Conservation (phyloP, 2,329 filamentous ascomycete genomes). For the Eurotiales sp. region DNA sequence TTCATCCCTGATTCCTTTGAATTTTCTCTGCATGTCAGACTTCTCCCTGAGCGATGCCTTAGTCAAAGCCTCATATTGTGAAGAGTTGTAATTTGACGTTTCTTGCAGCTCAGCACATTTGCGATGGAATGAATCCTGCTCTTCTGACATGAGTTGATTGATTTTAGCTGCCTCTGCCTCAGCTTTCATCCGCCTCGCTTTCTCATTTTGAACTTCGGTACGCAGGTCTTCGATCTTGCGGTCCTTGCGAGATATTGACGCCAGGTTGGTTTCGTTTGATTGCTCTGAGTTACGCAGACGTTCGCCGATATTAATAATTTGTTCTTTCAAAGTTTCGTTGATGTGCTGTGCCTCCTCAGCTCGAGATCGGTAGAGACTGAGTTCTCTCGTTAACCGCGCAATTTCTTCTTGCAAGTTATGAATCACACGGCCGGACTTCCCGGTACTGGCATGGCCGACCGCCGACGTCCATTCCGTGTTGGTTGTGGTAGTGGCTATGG, state of each 20-base stretch:
- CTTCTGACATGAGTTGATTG: slow-evolving; percentile 36
- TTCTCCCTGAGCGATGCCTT: slow-evolving; percentile 39
- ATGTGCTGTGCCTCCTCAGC: slow-evolving; percentile 46
- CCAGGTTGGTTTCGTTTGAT: slow-evolving; percentile 45
- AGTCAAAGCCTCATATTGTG: slow-evolving; percentile 44
- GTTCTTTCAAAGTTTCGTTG: slow-evolving; percentile 44
- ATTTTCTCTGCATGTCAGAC: slow-evolving; percentile 34
- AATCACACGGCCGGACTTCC: slow-evolving; percentile 50
- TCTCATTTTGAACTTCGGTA: slow-evolving; percentile 40
- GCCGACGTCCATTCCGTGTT: slow-evolving; percentile 47
- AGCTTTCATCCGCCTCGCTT: slow-evolving; percentile 36
- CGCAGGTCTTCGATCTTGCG: slow-evolving; percentile 46
- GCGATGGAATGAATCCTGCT: slow-evolving; percentile 38
- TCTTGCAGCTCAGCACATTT: slow-evolving; percentile 37
- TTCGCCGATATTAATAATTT: slow-evolving; percentile 44
- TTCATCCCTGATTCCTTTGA: slow-evolving; percentile 36
- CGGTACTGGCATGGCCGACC: slow-evolving; percentile 47
- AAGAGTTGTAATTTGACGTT: slow-evolving; percentile 34
- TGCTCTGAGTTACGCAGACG: slow-evolving; percentile 44
- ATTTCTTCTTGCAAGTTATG: slow-evolving; percentile 50
- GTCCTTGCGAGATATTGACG: slow-evolving; percentile 46
- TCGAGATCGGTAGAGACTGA: slow-evolving; percentile 41
- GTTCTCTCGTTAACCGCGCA: slow-evolving; percentile 46
- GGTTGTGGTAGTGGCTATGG: slow-evolving; percentile 18
- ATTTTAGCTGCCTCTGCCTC: slow-evolving; percentile 37